Evolutionary conservation across 176 grass and related monocot species (phyloP), one percentile per base, ranked within the genome.

Genomic region (Raddia distichophylla): DNA sequence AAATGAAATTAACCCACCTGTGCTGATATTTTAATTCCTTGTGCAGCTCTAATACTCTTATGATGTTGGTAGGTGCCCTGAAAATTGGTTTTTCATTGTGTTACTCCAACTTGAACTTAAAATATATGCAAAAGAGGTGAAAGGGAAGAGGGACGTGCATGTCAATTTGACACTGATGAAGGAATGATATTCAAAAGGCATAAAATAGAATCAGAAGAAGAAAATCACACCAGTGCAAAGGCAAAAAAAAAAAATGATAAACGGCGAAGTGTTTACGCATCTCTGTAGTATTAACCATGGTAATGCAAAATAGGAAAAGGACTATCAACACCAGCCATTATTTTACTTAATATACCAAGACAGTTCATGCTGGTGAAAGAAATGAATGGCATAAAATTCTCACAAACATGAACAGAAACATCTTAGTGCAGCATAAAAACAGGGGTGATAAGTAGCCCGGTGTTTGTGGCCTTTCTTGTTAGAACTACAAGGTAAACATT

Each of bases 21-120:
- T 1, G 92, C 94, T 64, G 94, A 97, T 83, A 97, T 90, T 88
- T 97, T 97, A 59, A 97, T 75, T 59, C 94, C 94, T 78, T 94
- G 94, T 79, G 94, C 94, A 69, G 94, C 94, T 87, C 91, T 97
- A 46, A 97, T 81, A 83, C 92, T 92, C 60, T 94, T 94, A 56
- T 97, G 94, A 79, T 97, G 94, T 80, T 80, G 53, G 54, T 97
- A 97, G 59, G 90, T 67, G 18, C 92, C 92, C 94, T 97, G 89
- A 71, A 80, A 81, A 78, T 12, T n/a, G 3, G 7, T 15, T 13
- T 22, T 76, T n/a, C 0, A 3, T 46, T 42, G 19, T 37, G 44
- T 82, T 65, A 85, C 34, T 71, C 54, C 71, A 89, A 49, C 48
- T 83, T 40, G 60, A 82, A 60, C 52, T 34, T 64, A 67, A 12